Conservation (phyloP, 2,329 filamentous ascomycete species). For the Drechmeria coniospora region DNA sequence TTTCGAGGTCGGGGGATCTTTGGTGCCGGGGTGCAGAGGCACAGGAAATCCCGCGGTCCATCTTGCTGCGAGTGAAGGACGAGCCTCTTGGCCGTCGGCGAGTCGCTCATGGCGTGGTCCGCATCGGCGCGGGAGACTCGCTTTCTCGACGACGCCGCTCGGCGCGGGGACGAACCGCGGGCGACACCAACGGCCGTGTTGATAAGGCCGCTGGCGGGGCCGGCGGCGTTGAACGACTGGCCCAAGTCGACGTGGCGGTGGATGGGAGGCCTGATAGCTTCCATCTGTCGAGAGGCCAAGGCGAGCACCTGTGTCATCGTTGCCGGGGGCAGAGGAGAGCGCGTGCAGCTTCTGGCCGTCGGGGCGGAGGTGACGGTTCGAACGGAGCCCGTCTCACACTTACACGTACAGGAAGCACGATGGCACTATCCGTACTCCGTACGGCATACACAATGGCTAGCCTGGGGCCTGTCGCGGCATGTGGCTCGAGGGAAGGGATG, state of each 20-base stretch:
- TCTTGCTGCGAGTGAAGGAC: slow-evolving; percentile 14
- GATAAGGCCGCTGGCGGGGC: slow-evolving; percentile 2
- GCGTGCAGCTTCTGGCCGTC: too few relatives aligned
- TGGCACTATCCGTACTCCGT: too few relatives aligned
- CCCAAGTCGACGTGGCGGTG: slow-evolving; percentile 9
- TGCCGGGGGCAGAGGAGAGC: slow-evolving; percentile 1
- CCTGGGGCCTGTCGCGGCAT: too few relatives aligned
- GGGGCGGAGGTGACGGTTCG: background rate
- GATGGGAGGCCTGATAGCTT: slow-evolving; percentile 7
- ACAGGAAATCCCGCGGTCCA: slow-evolving; percentile 29
- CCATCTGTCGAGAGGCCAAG: slow-evolving; percentile 9
- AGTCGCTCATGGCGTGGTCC: slow-evolving; percentile 19
- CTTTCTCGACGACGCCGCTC: slow-evolving; percentile 17
- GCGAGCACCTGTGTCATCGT: slow-evolving; percentile 13
- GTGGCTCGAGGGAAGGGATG: too few relatives aligned
- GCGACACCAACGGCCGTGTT: slow-evolving; percentile 3
- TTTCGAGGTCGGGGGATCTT: slow-evolving; percentile 45
- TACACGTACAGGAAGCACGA: background rate
- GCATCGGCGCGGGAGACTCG: slow-evolving; percentile 28
- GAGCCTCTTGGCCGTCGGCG: slow-evolving; percentile 13
- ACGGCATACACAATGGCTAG: too few relatives aligned
- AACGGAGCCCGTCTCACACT: background rate
- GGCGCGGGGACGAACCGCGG: slow-evolving; percentile 3
- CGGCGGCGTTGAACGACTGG: slow-evolving; percentile 6
- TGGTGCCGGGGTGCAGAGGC: slow-evolving; percentile 39